Base-by-base conservation (phyloP, 345 rosid genomes). In the Aurinia saxatilis region DNA sequence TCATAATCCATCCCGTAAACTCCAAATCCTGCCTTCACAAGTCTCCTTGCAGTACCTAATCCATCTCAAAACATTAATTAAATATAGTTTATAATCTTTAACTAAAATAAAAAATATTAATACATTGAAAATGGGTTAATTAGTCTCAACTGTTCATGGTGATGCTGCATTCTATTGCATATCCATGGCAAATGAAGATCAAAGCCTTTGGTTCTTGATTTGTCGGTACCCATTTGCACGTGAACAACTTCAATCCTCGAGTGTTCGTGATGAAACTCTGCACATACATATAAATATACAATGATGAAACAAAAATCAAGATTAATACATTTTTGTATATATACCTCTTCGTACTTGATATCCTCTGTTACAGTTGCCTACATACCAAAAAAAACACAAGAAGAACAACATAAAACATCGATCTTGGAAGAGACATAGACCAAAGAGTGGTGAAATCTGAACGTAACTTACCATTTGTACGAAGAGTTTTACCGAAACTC, bases 131-230 rank as follows among this genome's bases (percentile, higher is more conserved):
- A n/a, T n/a, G n/a, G 52, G 23, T n/a, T 18, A 8, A 50, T n/a
- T n/a, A n/a, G n/a, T 57, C 71, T 82, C 73, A 16, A 92, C 98
- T 83, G 72, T 82, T 72, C 98, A 89, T 92, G 77, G 96, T 85
- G 69, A 87, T 78, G 81, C 97, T 87, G 69, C 97, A 92, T 31
- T 92, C 98, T 97, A 92, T 92, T 74, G 78, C 98, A 52, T 92
- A 92, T 6, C 97, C 98, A 76, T 92, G 97, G 76, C 97, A 92
- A 30, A 89, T 57, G 54, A 85, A 92, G 70, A 89, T 48, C 63
- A 89, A 57, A 45, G 81, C 97, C 70, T 79, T 85, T 10, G 91
- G 81, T 56, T 83, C 82, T 70, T 75, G 73, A 7, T 70, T 71
- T 17, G 10, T 3, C 0, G 97, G 97, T 35, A 81, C 17, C 97